Evolutionary conservation across 345 rosid species (phyloP).

Genomic region (Iberis pinnata): DNA sequence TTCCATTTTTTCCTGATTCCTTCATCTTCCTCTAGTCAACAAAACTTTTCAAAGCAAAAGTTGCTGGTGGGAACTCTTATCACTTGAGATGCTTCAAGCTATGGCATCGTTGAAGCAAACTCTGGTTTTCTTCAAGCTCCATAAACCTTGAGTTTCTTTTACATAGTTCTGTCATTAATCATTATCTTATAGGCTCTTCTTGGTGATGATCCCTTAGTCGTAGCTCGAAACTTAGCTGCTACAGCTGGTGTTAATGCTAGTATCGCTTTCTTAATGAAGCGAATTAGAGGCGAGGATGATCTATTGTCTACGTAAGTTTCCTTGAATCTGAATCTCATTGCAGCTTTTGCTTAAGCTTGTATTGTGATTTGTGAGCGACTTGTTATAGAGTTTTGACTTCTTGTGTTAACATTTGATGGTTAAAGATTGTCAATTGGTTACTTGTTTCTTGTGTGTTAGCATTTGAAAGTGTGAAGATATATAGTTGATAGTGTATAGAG

Average conservation of each 20-base stretch:
- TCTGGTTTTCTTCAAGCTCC: constrained; percentile 62
- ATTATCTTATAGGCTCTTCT: constrained; percentile 86
- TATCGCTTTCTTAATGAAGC: constrained; percentile 67
- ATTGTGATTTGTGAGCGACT: neutral
- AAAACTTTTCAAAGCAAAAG: no score
- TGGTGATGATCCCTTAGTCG: constrained; percentile 81
- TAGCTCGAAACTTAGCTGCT: constrained; percentile 95
- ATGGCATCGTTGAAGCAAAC: constrained; percentile 85
- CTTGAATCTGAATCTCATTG: no score
- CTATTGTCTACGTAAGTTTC: constrained; percentile 65
- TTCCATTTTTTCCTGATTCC: no score
- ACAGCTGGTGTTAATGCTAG: constrained; percentile 94
- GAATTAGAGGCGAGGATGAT: constrained; percentile 93
- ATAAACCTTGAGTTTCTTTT: no score
- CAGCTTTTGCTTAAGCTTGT: neutral
- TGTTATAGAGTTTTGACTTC: neutral
- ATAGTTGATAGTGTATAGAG: no score
- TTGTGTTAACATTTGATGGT: constrained; percentile 7
- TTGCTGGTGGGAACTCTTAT: constrained; percentile 74
- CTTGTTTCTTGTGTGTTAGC: constrained; percentile 1
- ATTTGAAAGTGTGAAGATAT: no score
- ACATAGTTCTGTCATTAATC: no score
- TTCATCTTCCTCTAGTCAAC: no score
- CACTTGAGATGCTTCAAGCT: constrained; percentile 59
- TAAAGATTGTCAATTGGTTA: neutral